Percentiles rank a stretch among this genome's conserved stretches.
Evolutionary conservation across 192 early-diverging fungal genomes (phyloP).

Genomic region (Coemansia sp.): DNA sequence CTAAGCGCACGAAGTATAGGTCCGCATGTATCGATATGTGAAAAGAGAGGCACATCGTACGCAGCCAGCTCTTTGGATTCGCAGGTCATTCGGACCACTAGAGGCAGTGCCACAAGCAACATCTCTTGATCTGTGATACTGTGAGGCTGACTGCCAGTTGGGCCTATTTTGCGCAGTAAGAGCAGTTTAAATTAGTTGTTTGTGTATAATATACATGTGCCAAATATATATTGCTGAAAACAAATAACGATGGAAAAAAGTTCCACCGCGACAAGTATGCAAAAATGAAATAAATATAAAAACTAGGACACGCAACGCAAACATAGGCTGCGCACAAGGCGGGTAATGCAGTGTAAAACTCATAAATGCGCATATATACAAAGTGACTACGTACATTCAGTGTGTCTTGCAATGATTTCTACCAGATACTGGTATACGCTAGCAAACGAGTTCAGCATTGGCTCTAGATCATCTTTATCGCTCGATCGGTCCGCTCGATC

Average conservation of each 20-base stretch:
- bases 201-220: neutral
- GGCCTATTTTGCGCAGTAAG: neutral
- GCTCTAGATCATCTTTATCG: conserved; percentile 14
- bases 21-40: neutral
- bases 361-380: conserved; percentile 12
- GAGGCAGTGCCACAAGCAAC: conserved; percentile 8
- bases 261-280: neutral
- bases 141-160: neutral
- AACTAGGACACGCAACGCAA: neutral
- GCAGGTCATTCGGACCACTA: neutral
- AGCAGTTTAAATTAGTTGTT: neutral
- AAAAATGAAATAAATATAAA: conserved; percentile 5
- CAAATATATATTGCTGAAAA: conserved; percentile 9
- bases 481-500: conserved; percentile 4
- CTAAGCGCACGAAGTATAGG: neutral
- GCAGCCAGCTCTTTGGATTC: neutral
- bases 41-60: neutral
- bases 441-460: conserved; percentile 32
- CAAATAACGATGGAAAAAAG: conserved; percentile 1
- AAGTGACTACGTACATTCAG: conserved; percentile 45
- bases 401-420: conserved; percentile 44
- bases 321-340: neutral
- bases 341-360: neutral
- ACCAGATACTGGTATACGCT: conserved; percentile 46
- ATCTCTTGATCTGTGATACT: neutral